phyloP scores from a whole-genome alignment of 208 protist species.

The Leishmania aethiopica region DNA sequence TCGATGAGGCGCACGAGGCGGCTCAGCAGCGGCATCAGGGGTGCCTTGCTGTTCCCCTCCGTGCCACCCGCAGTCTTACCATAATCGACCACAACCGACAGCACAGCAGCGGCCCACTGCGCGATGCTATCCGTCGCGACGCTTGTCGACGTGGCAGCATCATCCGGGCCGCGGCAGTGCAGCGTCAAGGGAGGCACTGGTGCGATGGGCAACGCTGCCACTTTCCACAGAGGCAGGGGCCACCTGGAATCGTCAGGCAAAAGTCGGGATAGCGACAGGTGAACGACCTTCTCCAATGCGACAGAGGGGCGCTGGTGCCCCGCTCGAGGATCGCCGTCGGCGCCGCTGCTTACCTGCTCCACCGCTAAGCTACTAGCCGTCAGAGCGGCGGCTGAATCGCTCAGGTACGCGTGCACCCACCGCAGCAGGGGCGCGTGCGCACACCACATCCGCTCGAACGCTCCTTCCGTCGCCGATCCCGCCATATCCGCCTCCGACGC shows the following conservation, averaged over 20 bases:
- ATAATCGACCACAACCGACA: background rate
- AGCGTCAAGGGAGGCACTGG: slow-evolving; percentile 18
- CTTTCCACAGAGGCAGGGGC: slow-evolving; percentile 24
- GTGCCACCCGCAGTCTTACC: background rate
- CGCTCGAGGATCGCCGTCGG: background rate
- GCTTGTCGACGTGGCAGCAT: background rate
- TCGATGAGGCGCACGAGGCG: slow-evolving; percentile 15
- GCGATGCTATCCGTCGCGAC: background rate
- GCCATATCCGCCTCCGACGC: background rate
- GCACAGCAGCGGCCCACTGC: background rate
- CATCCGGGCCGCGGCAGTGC: background rate
- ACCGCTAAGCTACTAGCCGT: background rate
- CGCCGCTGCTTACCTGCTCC: background rate
- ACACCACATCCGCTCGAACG: slow-evolving; percentile 15
- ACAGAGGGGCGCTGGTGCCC: background rate
- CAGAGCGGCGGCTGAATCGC: background rate
- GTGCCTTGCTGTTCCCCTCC: background rate
- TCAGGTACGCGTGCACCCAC: slow-evolving; percentile 24
- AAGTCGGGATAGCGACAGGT: background rate
- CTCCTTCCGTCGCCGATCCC: background rate
- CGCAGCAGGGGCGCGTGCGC: slow-evolving; percentile 19
- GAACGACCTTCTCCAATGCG: slow-evolving; percentile 1
- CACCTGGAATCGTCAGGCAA: slow-evolving; percentile 5
- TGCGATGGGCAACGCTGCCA: slow-evolving; percentile 19
- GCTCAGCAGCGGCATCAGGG: slow-evolving; percentile 2